phyloP scores from a whole-genome alignment of 768 basidiomycete genomes.

The Mycena capillaripes region DNA sequence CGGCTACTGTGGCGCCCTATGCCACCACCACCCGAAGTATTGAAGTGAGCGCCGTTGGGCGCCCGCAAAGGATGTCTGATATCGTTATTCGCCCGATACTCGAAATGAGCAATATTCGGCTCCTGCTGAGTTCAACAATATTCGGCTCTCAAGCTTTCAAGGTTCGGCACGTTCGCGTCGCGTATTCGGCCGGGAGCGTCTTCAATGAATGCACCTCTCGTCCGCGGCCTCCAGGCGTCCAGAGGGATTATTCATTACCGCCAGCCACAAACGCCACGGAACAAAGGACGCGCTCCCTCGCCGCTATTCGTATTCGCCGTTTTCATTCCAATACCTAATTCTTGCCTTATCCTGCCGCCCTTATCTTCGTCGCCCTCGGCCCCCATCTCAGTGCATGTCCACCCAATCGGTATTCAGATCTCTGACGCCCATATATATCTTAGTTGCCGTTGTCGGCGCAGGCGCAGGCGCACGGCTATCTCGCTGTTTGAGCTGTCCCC shows the following conservation, averaged over 20 bases:
- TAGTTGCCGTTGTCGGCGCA: conserved; percentile 17
- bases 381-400: neutral
- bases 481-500: neutral
- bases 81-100: no score
- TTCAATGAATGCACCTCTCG: no score
- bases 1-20: neutral
- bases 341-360: neutral
- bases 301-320: neutral
- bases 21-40: neutral
- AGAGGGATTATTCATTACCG: neutral
- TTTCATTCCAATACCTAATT: neutral
- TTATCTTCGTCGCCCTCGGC: neutral
- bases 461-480: conserved; percentile 8
- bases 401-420: no score
- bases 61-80: no score
- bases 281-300: neutral
- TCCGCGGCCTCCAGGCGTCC: neutral
- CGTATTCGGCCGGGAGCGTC: no score
- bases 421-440: neutral
- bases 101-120: no score
- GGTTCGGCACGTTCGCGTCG: no score
- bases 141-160: neutral
- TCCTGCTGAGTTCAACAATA: no score
- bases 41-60: neutral
- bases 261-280: neutral